phyloP scores from a whole-genome alignment of 192 early-diverging fungal species.

The Piromyces finnis region DNA sequence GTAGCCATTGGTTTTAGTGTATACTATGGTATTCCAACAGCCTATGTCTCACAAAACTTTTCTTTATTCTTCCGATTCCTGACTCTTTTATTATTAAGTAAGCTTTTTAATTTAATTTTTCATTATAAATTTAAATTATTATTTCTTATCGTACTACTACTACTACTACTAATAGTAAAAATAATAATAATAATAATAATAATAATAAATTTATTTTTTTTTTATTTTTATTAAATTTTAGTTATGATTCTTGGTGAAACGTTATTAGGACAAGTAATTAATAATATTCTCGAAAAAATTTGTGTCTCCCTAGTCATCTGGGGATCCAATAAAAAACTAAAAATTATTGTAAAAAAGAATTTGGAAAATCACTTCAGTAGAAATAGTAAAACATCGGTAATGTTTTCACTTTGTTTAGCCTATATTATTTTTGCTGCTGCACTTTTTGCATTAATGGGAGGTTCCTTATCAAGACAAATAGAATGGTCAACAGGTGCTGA shows the following conservation, averaged over 20 bases:
- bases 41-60: conserved; percentile 6
- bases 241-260: conserved; percentile 10
- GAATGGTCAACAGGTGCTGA: conserved; percentile 13
- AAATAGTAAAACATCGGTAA: conserved; percentile 10
- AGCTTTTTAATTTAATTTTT: background rate
- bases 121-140: too few relatives aligned
- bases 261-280: conserved; percentile 7
- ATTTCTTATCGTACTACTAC: too few relatives aligned
- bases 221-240: too few relatives aligned
- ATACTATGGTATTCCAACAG: conserved; percentile 10
- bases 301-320: conserved; percentile 3
- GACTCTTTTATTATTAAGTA: conserved; percentile 11
- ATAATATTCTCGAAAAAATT: conserved; percentile 4
- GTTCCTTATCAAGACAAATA: conserved; percentile 1
- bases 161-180: too few relatives aligned
- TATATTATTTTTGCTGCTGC: conserved; percentile 14
- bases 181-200: background rate
- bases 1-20: conserved; percentile 11
- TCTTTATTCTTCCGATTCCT: conserved; percentile 11
- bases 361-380: conserved; percentile 5
- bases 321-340: background rate
- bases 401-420: conserved; percentile 12
- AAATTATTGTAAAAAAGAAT: conserved; percentile 9
- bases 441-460: conserved; percentile 9
- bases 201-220: too few relatives aligned